Evolutionary conservation across 306 rosid genomes (phyloP).

Genomic region (Cicer judaicum): DNA sequence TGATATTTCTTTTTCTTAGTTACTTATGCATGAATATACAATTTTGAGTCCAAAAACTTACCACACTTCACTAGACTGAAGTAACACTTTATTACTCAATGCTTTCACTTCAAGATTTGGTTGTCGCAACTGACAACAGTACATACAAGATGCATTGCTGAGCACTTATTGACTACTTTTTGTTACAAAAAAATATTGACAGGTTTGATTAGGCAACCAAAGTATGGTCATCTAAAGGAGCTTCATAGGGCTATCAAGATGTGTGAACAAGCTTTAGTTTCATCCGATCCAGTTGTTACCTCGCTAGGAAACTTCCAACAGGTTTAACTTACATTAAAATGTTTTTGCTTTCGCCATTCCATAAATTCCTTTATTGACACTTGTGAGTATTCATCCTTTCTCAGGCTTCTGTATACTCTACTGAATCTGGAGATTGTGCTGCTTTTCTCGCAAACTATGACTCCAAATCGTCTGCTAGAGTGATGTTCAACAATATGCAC

Average conservation of each 20-base stretch:
- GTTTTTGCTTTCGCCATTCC: neutral
- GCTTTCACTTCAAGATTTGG: slow-evolving; percentile 36
- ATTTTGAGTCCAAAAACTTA: slow-evolving; percentile 13
- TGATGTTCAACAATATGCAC: slow-evolving; percentile 97
- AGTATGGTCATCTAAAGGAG: slow-evolving; percentile 96
- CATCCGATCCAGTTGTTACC: slow-evolving; percentile 84
- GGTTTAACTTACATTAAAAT: slow-evolving; percentile 52
- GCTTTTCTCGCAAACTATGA: slow-evolving; percentile 93
- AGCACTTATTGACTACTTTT: slow-evolving; percentile 34
- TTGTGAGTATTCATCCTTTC: slow-evolving; percentile 35
- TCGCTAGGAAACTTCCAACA: slow-evolving; percentile 90
- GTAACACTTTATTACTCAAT: neutral
- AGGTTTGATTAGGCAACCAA: slow-evolving; percentile 96
- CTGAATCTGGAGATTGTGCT: slow-evolving; percentile 85
- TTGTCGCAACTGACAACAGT: neutral
- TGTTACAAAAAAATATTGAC: slow-evolving; percentile 36
- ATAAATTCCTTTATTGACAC: slow-evolving; percentile 45
- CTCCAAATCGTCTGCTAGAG: slow-evolving; percentile 73
- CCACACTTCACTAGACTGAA: slow-evolving; percentile 17
- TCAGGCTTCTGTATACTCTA: slow-evolving; percentile 84
- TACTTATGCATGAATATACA: slow-evolving; percentile 3
- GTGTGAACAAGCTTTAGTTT: slow-evolving; percentile 80
- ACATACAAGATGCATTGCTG: neutral
- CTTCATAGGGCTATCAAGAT: slow-evolving; percentile 86
- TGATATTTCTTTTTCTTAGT: slow-evolving; percentile 16